Evolutionary conservation across 352 stramenopile species (phyloP), one percentile per base, ranked within the genome.

Genomic region (Phytophthora multivora): DNA sequence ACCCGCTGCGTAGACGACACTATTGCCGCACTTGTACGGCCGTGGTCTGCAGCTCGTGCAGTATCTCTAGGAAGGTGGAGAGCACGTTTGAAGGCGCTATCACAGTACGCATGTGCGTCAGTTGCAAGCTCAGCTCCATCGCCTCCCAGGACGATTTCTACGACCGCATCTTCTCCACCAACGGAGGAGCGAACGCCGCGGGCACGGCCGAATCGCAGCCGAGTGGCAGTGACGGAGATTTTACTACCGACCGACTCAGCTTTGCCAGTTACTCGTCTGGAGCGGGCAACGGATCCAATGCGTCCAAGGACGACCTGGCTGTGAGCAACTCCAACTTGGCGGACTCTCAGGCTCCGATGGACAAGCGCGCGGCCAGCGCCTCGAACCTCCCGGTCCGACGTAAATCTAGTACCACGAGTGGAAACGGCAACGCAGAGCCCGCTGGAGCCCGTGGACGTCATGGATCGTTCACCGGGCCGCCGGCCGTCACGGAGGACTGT

Each of bases 21-120:
- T 78, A 82, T 46, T 96, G 87, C 59, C 77, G 85, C 28, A 81
- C 75, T 35, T 96, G 87, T 55, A 76, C 73, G 7, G 71, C 73
- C 28, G 83, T 90, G 1, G 80, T 96, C 5, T 96, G 87, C 74
- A 87, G 72, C 43, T 83, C 83, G 59, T 96, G 87, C 73, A 90
- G 81, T 56, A 88, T 77, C 49, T 83, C 83, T 49, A 90, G 87
- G 63, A 90, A 82, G 53, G 66, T 81, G 11, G 79, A 86, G 35
- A 71, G 70, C 7, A 73, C 58, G 6, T 79, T 88, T 45, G 79
- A 88, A 40, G 74, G 76, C 23, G 56, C 69, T 4, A 74, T 76
- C 21, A 91, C 80, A 11, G 67, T 86, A 60, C 85, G 87, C 52
- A 86, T 94, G 57, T 96, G 87, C 60, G 77, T 93, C 28, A 82